Evolutionary conservation across 179 eudicot genomes (phyloP).

Genomic region (Beta lomatogona): DNA sequence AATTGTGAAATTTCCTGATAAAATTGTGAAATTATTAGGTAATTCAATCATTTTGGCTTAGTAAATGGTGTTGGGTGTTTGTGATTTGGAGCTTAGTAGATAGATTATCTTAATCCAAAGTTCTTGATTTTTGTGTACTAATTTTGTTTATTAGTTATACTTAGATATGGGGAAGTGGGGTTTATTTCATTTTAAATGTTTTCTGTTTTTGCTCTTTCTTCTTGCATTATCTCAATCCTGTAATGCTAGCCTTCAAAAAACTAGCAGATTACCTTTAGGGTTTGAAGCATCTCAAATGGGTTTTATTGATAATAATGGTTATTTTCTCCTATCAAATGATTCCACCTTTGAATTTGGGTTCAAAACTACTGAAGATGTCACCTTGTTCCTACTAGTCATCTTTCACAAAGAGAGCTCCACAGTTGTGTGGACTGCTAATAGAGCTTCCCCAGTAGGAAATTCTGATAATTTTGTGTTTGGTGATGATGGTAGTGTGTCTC

Average conservation of each 20-base stretch:
- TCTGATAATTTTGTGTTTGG: conserved; percentile 65
- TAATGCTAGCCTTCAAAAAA: conserved; percentile 48
- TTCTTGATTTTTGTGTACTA: neutral
- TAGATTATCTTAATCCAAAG: neutral
- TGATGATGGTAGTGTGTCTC: conserved; percentile 52
- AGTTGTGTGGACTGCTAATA: conserved; percentile 82
- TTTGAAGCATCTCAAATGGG: conserved; percentile 56
- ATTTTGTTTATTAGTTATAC: neutral
- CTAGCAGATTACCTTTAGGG: conserved; percentile 35
- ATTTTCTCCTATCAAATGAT: conserved; percentile 64
- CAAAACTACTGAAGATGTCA: conserved; percentile 56
- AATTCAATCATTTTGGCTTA: neutral
- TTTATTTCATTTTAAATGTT: neutral
- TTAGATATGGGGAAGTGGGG: conserved; percentile 2
- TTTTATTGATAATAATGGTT: conserved; percentile 66
- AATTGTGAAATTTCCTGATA: neutral
- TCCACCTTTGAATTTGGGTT: conserved; percentile 71
- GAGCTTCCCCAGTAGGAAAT: conserved; percentile 51
- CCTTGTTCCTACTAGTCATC: conserved; percentile 59
- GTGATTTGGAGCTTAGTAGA: neutral
- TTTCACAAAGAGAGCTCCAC: conserved; percentile 50
- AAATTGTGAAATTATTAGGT: neutral
- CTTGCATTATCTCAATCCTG: conserved; percentile 31
- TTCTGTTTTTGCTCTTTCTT: conserved; percentile 32
- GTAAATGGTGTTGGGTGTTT: neutral